These are phyloP conservation scores for Pseudisothecium myosuroides DNA, from an alignment of 225 moss, liverwort and hornwort genomes.

Conservation along the genomic window DNA sequence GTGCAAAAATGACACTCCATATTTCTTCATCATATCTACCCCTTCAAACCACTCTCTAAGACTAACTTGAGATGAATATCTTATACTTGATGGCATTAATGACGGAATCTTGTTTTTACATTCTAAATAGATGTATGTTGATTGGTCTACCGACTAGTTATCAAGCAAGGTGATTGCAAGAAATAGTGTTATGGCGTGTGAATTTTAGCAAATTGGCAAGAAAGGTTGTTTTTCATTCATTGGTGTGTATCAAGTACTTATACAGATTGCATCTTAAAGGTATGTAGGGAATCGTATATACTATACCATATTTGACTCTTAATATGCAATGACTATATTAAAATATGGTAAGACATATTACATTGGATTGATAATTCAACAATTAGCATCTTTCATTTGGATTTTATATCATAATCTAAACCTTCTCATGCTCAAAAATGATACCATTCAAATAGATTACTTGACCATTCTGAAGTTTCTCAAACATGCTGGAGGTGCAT, in stretches of 20 bases:
- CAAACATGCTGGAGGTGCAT: fast-evolving
- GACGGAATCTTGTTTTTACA: background rate
- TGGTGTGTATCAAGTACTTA: background rate
- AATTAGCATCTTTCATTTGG: background rate
- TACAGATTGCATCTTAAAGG: fast-evolving
- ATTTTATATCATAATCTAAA: background rate
- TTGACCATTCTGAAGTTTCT: background rate
- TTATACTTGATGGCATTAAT: background rate
- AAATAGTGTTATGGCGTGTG: too few relatives aligned
- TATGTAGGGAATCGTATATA: fast-evolving
- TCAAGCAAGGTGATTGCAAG: background rate
- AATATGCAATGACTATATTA: fast-evolving
- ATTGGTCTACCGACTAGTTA: background rate
- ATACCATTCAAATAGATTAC: background rate
- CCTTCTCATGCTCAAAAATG: background rate
- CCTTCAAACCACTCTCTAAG: background rate
- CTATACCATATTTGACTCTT: fast-evolving
- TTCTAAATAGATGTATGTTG: background rate
- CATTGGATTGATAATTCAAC: background rate
- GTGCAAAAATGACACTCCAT: background rate
- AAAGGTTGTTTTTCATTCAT: background rate
- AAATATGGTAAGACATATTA: too few relatives aligned
- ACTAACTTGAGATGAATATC: background rate
- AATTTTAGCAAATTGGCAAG: background rate
- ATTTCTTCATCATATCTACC: background rate